These are phyloP conservation scores for Neopestalotiopsis clavispora DNA, from an alignment of 2,329 filamentous ascomycete genomes.

Conservation along the genomic window DNA sequence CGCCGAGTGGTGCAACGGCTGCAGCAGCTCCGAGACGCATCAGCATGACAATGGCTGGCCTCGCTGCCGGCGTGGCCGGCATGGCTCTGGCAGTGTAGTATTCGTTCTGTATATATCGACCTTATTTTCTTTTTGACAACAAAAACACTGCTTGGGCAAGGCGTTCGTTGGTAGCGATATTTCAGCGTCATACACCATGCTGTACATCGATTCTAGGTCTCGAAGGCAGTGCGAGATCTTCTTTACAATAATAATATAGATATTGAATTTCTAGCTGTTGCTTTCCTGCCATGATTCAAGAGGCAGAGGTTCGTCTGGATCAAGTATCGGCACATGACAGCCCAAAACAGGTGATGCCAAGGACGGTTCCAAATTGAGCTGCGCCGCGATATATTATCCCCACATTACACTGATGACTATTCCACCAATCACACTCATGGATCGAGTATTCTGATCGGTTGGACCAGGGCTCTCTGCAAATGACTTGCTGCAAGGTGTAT, in stretches of 20 bases:
- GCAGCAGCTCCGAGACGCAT: slow-evolving; percentile 5
- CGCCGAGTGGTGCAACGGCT: slow-evolving; percentile 18
- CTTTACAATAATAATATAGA: neutral
- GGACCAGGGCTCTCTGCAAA: neutral
- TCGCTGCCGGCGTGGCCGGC: slow-evolving; percentile 7
- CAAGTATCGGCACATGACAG: neutral
- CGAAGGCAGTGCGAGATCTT: neutral
- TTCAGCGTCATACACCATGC: neutral
- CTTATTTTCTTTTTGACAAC: neutral
- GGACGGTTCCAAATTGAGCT: slow-evolving; percentile 15
- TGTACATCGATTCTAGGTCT: slow-evolving; percentile 4
- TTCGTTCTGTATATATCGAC: neutral
- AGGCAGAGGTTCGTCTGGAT: neutral
- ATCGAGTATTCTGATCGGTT: neutral
- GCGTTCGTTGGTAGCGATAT: neutral
- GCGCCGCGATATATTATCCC: slow-evolving; percentile 16
- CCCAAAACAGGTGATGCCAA: neutral
- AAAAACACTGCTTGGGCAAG: neutral
- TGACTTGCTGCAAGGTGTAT: neutral
- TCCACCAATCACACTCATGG: slow-evolving; percentile 10
- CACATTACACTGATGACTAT: neutral
- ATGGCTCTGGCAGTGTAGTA: neutral
- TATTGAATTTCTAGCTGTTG: neutral
- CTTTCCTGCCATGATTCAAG: neutral
- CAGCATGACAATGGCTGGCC: neutral